Evolutionary conservation across 345 rosid genomes (phyloP).

Genomic region (Eutrema yunnanense): DNA sequence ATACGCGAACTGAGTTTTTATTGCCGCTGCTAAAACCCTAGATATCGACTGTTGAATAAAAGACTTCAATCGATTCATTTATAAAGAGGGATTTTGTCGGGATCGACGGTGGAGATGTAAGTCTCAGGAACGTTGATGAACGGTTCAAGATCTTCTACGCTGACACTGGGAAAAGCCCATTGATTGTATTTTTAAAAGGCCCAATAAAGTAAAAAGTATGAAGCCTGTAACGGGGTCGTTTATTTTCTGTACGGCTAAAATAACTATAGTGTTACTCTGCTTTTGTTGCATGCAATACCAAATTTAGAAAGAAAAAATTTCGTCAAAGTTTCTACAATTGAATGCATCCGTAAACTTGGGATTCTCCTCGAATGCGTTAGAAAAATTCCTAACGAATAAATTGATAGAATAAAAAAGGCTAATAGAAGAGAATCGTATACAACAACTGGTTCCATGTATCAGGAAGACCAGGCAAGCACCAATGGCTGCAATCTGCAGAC

Average conservation of each 20-base stretch:
- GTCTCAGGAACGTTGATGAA: background rate
- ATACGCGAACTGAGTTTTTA: background rate
- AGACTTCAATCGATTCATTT: background rate
- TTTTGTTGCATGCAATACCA: background rate
- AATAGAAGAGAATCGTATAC: conserved; percentile 59
- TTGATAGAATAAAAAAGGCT: conserved; percentile 1
- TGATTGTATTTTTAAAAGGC: background rate
- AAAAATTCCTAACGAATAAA: conserved; percentile 6
- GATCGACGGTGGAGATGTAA: conserved; percentile 3
- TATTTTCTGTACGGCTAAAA: background rate
- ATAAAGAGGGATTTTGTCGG: background rate
- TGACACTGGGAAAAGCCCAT: background rate
- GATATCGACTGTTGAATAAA: background rate
- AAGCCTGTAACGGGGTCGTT: background rate
- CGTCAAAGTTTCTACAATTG: conserved; percentile 26
- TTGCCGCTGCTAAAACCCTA: background rate
- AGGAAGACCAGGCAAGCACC: conserved; percentile 99
- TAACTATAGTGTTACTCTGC: background rate
- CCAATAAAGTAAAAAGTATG: background rate
- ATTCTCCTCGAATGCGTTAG: conserved; percentile 15
- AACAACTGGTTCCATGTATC: conserved; percentile 92
- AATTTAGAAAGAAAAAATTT: background rate
- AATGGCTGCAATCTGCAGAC: conserved; percentile 98
- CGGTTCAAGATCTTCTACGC: background rate
- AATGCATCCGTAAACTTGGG: conserved; percentile 7